Percentiles rank a stretch among this genome's conserved stretches.
These are phyloP conservation scores for Candida morakotiae DNA, from an alignment of 805 yeast species.

Conservation along the genomic window DNA sequence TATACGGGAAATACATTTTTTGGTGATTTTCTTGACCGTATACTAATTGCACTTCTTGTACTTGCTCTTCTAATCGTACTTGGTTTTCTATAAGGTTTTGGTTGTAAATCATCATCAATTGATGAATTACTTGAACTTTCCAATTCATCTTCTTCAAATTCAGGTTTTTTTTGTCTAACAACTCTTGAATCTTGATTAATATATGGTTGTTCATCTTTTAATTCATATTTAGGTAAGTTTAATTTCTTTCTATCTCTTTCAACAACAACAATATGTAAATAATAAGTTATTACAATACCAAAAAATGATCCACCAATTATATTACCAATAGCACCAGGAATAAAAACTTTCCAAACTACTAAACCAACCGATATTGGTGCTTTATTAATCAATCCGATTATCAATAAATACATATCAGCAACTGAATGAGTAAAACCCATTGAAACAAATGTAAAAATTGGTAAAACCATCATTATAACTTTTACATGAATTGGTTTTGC, in stretches of 20 bases:
- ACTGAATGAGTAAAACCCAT: constrained; percentile 78
- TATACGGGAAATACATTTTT: constrained; percentile 75
- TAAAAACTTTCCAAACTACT: constrained; percentile 67
- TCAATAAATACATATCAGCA: constrained; percentile 73
- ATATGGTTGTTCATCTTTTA: constrained; percentile 78
- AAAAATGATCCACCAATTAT: constrained; percentile 74
- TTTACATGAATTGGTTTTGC: constrained; percentile 79
- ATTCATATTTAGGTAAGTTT: constrained; percentile 64
- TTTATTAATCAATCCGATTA: constrained; percentile 64
- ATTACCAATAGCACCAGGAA: constrained; percentile 74
- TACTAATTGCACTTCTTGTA: constrained; percentile 7
- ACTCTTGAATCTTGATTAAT: constrained; percentile 75
- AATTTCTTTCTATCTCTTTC: constrained; percentile 63
- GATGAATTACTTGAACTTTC: not conserved
- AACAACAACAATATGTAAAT: constrained; percentile 66
- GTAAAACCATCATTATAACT: constrained; percentile 56
- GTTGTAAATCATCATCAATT: constrained; percentile 2
- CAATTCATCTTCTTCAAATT: constrained; percentile 4
- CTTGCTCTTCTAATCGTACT: not conserved
- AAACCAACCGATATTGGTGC: constrained; percentile 59
- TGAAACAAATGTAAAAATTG: constrained; percentile 73
- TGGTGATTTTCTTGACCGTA: constrained; percentile 44
- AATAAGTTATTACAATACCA: constrained; percentile 64
- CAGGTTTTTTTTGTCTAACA: constrained; percentile 37
- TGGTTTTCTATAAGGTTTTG: not conserved